phyloP scores from a whole-genome alignment of 306 rosid genomes.

The Malus sieversii region DNA sequence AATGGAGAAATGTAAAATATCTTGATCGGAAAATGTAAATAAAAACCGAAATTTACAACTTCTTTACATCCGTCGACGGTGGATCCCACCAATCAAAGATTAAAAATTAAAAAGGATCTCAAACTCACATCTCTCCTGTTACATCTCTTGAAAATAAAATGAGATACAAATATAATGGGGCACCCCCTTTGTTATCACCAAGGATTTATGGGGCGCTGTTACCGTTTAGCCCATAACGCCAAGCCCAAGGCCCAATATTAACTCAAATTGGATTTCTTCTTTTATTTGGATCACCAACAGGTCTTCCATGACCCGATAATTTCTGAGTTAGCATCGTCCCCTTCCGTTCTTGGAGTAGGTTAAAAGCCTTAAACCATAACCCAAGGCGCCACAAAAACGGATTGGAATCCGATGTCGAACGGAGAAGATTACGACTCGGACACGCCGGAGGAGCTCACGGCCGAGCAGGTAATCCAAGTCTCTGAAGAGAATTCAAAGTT shows the following conservation, averaged over 20 bases:
- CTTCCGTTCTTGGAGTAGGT: not conserved
- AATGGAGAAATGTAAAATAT: no score
- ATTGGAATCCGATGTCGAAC: slow-evolving; percentile 37
- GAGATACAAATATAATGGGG: no score
- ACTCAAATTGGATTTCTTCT: not conserved
- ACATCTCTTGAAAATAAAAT: no score
- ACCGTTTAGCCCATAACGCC: not conserved
- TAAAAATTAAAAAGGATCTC: no score
- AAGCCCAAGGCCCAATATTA: not conserved
- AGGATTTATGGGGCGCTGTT: not conserved
- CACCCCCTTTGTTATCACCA: no score
- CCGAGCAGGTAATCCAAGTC: slow-evolving; percentile 37
- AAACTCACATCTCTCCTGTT: no score
- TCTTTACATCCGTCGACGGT: no score
- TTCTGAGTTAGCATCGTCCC: not conserved
- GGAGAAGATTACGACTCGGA: slow-evolving; percentile 52
- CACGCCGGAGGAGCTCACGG: slow-evolving; percentile 79
- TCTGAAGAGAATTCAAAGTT: not conserved
- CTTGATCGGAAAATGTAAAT: no score
- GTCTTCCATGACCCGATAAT: not conserved
- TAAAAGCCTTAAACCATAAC: slow-evolving; percentile 8
- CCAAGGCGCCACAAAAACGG: slow-evolving; percentile 11
- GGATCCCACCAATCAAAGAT: no score
- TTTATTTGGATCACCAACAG: not conserved
- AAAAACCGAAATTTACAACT: no score